These are phyloP conservation scores for Sporisorium graminicola DNA, from an alignment of 1,284 basidiomycete species.

Conservation along the genomic window DNA sequence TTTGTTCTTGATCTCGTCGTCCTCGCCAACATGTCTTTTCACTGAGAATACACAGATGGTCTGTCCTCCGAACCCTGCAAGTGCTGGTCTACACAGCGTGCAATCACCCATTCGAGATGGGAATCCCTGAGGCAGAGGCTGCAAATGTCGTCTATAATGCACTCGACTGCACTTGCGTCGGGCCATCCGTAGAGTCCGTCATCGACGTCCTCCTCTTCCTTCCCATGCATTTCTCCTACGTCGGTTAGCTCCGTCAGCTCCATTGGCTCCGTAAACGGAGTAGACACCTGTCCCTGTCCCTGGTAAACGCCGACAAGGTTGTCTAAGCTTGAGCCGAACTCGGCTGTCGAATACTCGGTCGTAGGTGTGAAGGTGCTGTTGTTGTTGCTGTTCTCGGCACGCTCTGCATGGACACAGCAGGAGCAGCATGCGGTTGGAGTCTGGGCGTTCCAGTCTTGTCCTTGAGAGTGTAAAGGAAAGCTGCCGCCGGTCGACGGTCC, in stretches of 20 bases:
- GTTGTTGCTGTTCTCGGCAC: background rate
- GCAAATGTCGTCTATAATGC: constrained; percentile 24
- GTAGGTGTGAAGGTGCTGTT: background rate
- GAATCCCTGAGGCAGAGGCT: constrained; percentile 26
- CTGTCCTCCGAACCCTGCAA: background rate
- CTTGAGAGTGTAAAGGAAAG: background rate
- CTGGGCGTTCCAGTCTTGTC: background rate
- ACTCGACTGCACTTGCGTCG: constrained; percentile 25
- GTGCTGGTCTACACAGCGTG: constrained; percentile 17
- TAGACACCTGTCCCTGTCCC: background rate
- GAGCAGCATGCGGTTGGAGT: background rate
- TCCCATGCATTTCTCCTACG: background rate
- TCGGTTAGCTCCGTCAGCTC: background rate
- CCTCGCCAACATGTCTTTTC: background rate
- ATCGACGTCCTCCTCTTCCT: constrained; percentile 3
- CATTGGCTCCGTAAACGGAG: background rate
- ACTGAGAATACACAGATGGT: background rate
- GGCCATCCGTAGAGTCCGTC: constrained; percentile 30
- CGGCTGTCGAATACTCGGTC: background rate
- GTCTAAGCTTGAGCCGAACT: constrained; percentile 7
- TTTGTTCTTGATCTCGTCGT: background rate
- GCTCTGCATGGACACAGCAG: background rate
- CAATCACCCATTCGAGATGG: constrained; percentile 19
- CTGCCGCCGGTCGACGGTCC: background rate
- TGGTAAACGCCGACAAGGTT: background rate